Evolutionary conservation across 1,139 yeast species (phyloP).

Genomic region (Yamadazyma siamensis): DNA sequence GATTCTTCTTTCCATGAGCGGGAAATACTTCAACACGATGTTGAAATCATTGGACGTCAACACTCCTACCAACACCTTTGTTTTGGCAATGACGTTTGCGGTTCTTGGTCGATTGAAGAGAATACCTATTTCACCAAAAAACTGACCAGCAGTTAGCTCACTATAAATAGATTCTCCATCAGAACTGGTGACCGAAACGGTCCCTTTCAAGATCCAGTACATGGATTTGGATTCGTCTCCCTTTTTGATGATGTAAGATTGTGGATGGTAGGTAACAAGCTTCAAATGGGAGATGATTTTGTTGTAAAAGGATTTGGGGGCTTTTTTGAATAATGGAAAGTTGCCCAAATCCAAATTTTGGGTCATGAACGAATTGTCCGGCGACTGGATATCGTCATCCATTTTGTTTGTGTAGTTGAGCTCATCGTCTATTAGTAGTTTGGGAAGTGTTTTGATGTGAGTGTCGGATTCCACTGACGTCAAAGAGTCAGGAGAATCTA

Average conservation of each 20-base stretch:
- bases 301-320: constrained; percentile 61
- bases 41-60: constrained; percentile 62
- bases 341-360: constrained; percentile 34
- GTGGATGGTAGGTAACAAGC: constrained; percentile 60
- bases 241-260: constrained; percentile 61
- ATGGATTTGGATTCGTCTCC: constrained; percentile 76
- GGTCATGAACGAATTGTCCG: constrained; percentile 42
- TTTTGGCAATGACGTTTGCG: constrained; percentile 73
- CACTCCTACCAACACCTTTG: constrained; percentile 64
- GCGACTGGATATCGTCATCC: constrained; percentile 11
- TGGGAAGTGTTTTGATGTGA: background rate
- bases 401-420: constrained; percentile 9
- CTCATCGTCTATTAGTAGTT: constrained; percentile 6
- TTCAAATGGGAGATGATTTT: constrained; percentile 58
- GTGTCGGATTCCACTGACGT: background rate
- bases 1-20: constrained; percentile 61
- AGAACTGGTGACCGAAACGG: constrained; percentile 67
- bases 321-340: constrained; percentile 61
- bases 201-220: constrained; percentile 78
- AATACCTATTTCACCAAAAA: constrained; percentile 78
- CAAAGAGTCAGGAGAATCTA: background rate
- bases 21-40: constrained; percentile 57
- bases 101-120: constrained; percentile 72
- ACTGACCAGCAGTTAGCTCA: constrained; percentile 63
- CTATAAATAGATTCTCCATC: constrained; percentile 77